Base-by-base conservation (phyloP, 2,329 filamentous ascomycete genomes). In the Colletotrichum sidae region DNA sequence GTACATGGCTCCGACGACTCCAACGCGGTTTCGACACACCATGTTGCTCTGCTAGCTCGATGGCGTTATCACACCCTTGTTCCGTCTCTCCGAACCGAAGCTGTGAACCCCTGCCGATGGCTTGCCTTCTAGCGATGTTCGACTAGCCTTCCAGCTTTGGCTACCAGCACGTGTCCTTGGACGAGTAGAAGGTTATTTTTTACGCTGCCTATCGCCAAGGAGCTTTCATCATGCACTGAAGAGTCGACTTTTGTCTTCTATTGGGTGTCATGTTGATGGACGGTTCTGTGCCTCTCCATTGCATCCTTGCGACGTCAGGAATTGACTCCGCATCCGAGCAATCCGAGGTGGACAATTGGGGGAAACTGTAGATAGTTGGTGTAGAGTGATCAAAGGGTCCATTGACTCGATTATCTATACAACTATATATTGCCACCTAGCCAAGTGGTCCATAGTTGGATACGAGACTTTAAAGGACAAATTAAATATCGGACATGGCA, bases 21-120 rank as follows among this genome's bases (percentile, higher is more conserved):
- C 39, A 54, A 53, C 44, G 49, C 38, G 17, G 15, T 42, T 41
- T 49, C 52, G 41, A 15, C 46, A 56, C 62, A 56, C 52, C 59
- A 52, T 38, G 41, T 38, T 11, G 42, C 12, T 12, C 39, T 17
- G 15, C 15, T 63, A 53, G 52, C n/a, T n/a, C 8, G 8, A 25
- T 57, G 41, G 58, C 58, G 42, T 49, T 35, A 56, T 42, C 47
- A 3, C 37, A 56, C 25, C 58, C 63, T 25, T 35, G 62, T 8
- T n/a, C 7, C 2, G 9, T 34, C n/a, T 4, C 38, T 34, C 25
- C 44, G 11, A 11, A 15, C 52, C 6, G 38, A 38, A 11, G 39
- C 33, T 5, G 10, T 8, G 6, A 3, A 45, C 39, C 25, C 62
- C 51, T 65, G 62, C 53, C 37, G 11, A 38, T 5, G 25, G 3